These are phyloP conservation scores for Hymenoscyphus salicellus DNA, from an alignment of 2,329 filamentous ascomycete species.

Conservation along the genomic window DNA sequence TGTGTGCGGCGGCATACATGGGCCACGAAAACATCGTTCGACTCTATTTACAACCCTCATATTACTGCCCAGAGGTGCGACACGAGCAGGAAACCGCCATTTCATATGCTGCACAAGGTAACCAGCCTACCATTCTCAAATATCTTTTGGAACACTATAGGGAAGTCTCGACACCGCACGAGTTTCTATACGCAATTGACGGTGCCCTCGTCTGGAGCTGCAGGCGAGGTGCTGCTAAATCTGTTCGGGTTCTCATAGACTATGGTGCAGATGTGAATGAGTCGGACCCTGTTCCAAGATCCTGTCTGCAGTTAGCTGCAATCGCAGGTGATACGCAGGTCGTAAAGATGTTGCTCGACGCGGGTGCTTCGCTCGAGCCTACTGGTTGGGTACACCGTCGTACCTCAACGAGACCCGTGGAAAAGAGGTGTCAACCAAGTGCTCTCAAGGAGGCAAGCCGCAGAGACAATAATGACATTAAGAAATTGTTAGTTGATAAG, in stretches of 20 bases:
- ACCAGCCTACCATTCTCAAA: neutral
- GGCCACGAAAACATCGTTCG: slow-evolving; percentile 2
- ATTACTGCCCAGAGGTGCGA: neutral
- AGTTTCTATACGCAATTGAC: neutral
- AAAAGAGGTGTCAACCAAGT: neutral
- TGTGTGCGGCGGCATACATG: neutral
- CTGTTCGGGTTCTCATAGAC: neutral
- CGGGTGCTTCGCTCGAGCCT: slow-evolving; percentile 3
- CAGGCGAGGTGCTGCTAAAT: neutral
- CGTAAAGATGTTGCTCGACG: neutral
- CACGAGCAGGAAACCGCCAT: neutral
- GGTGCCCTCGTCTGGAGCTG: neutral
- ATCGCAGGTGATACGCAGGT: neutral
- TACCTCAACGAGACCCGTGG: neutral
- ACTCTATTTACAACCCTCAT: neutral
- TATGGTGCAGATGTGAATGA: neutral
- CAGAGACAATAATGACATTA: neutral
- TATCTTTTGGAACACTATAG: neutral
- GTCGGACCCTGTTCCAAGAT: neutral
- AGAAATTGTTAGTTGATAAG: neutral
- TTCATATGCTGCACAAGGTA: neutral
- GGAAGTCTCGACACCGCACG: neutral
- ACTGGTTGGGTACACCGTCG: neutral
- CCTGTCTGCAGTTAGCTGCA: neutral
- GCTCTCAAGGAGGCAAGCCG: neutral